Evolutionary conservation across 2,329 filamentous ascomycete genomes (phyloP).

Genomic region (Pseudofabraea citricarpa): DNA sequence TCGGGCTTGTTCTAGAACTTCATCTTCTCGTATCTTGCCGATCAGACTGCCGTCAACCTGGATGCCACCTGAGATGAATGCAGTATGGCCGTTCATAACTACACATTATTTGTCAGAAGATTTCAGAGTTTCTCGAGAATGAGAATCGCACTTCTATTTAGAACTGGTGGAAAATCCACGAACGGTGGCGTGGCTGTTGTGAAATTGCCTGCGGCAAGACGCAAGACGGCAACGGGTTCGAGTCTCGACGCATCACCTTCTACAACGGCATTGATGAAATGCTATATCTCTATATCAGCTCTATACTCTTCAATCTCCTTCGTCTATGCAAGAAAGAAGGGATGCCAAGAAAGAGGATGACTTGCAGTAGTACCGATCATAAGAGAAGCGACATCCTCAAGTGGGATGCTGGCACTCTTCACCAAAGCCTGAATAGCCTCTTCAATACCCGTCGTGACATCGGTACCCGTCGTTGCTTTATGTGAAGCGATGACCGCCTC

Average conservation of each 20-base stretch:
- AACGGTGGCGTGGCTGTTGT: constrained; percentile 39
- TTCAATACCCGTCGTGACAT: constrained; percentile 41
- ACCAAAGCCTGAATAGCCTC: constrained; percentile 35
- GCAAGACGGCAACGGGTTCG: constrained; percentile 38
- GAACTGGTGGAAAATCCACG: constrained; percentile 37
- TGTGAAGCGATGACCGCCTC: constrained; percentile 38
- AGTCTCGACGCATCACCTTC: constrained; percentile 38
- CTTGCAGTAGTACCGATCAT: neutral
- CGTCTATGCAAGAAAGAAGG: constrained; percentile 24
- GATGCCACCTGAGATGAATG: constrained; percentile 39
- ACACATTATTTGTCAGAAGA: neutral
- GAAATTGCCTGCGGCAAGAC: constrained; percentile 38
- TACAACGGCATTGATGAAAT: constrained; percentile 43
- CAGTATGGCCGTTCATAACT: constrained; percentile 34
- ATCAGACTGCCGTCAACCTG: constrained; percentile 44
- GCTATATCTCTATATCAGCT: constrained; percentile 35
- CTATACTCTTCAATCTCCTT: constrained; percentile 33
- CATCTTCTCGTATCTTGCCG: constrained; percentile 29
- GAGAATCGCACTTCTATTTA: constrained; percentile 22
- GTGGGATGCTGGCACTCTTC: neutral
- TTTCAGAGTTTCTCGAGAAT: neutral
- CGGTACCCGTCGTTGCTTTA: constrained; percentile 39
- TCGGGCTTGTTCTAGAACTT: constrained; percentile 31
- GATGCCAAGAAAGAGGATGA: neutral
- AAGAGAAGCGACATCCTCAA: neutral